These are phyloP conservation scores for Lophiotrema nucula DNA, from an alignment of 495 filamentous ascomycete species.

Conservation along the genomic window DNA sequence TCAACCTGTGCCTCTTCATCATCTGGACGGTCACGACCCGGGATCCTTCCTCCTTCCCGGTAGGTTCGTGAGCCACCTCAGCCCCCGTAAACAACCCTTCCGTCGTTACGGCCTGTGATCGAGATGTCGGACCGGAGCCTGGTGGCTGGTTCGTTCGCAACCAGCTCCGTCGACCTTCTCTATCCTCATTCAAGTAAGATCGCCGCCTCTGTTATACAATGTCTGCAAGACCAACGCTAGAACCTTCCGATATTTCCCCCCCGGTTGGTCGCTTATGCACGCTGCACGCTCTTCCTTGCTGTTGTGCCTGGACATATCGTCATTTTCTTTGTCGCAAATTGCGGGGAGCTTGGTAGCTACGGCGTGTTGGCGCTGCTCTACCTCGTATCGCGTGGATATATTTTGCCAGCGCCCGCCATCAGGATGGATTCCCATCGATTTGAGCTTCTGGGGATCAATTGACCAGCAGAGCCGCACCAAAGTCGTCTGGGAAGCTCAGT, in stretches of 20 bases:
- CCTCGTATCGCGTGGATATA: neutral
- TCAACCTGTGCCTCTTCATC: neutral
- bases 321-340: conserved; percentile 14
- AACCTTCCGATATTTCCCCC: conserved; percentile 12
- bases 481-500: neutral
- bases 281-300: conserved; percentile 14
- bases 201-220: neutral
- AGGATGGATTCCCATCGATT: neutral
- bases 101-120: neutral
- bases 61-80: neutral
- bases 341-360: conserved; percentile 23
- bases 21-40: neutral
- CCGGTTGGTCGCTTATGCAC: conserved; percentile 26
- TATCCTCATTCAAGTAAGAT: neutral
- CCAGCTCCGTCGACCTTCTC: neutral
- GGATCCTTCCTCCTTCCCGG: too few species aligned
- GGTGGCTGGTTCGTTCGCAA: neutral
- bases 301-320: conserved; percentile 18
- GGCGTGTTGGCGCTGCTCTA: neutral
- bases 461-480: neutral
- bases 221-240: neutral
- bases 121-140: neutral
- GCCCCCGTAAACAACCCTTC: neutral
- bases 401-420: neutral
- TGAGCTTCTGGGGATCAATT: neutral